Percentiles rank a stretch among this genome's conserved stretches.
Evolutionary conservation across 208 protist genomes (phyloP).

Genomic region (Wallacemonas rigidus): DNA sequence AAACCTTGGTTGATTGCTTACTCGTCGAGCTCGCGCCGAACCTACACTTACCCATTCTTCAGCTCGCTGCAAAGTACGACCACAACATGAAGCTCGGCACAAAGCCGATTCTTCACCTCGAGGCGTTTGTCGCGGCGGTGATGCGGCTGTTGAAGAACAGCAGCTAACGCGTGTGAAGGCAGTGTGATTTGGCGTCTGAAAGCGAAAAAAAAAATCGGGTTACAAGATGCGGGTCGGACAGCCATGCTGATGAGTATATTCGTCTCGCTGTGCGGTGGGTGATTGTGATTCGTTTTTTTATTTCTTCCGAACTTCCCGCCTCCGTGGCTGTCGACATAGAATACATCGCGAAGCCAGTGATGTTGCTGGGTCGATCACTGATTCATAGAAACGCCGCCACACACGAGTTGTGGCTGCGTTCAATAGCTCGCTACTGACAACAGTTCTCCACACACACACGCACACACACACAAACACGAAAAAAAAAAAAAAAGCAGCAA

Average conservation of each 20-base stretch:
- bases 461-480: too few relatives aligned
- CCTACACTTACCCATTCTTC: conserved; percentile 86
- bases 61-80: conserved; percentile 95
- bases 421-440: too few relatives aligned
- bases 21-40: conserved; percentile 65
- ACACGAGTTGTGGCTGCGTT: too few relatives aligned
- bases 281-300: too few relatives aligned
- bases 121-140: conserved; percentile 96
- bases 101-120: conserved; percentile 98
- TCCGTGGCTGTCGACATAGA: neutral
- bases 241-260: too few relatives aligned
- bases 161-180: neutral
- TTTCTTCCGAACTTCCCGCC: too few relatives aligned
- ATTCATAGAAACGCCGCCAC: too few relatives aligned
- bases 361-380: too few relatives aligned
- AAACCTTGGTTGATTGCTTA: conserved; percentile 83
- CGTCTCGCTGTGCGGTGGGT: too few relatives aligned
- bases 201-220: neutral
- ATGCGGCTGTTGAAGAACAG: conserved; percentile 82
- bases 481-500: too few relatives aligned
- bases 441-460: too few relatives aligned
- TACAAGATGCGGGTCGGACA: too few relatives aligned
- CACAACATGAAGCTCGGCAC: conserved; percentile 96
- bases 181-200: neutral
- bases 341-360: neutral